Conservation (phyloP, 495 filamentous ascomycete genomes). For the Clavariopsis aquatica region DNA sequence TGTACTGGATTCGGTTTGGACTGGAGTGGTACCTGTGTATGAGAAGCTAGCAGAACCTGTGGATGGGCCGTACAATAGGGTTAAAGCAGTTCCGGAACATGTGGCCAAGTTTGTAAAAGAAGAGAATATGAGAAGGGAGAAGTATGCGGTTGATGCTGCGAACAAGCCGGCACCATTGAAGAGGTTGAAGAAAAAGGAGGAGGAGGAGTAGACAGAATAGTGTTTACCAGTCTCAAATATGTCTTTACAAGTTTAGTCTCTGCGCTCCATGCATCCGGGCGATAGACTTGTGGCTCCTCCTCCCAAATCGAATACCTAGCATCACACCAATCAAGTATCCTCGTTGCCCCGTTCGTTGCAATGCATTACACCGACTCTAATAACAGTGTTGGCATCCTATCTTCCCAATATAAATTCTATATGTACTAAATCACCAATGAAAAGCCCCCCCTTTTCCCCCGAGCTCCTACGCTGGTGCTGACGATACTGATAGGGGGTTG, state of each 20-base stretch:
- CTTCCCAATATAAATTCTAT: constrained; percentile 48
- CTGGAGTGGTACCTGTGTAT: constrained; percentile 77
- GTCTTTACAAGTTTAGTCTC: neutral
- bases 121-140: constrained; percentile 56
- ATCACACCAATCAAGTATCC: constrained; percentile 38
- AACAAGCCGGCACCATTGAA: constrained; percentile 37
- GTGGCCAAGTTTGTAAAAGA: constrained; percentile 56
- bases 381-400: constrained; percentile 47
- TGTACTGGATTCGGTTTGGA: constrained; percentile 67
- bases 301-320: constrained; percentile 34
- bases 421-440: constrained; percentile 49
- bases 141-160: constrained; percentile 56
- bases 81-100: constrained; percentile 64
- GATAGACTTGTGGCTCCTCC: constrained; percentile 35
- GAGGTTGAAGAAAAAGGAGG: constrained; percentile 37
- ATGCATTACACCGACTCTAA: constrained; percentile 47
- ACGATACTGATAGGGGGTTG: constrained; percentile 38
- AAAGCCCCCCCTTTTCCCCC: constrained; percentile 37
- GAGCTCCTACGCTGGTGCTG: constrained; percentile 44
- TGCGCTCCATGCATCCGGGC: constrained; percentile 29
- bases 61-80: constrained; percentile 60
- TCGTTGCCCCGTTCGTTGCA: constrained; percentile 20
- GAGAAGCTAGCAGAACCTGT: constrained; percentile 67
- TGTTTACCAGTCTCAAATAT: neutral
- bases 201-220: neutral